Evolutionary conservation across 768 basidiomycete genomes (phyloP), one percentile per base, ranked within the genome.

Genomic region (Saitozyma podzolica): DNA sequence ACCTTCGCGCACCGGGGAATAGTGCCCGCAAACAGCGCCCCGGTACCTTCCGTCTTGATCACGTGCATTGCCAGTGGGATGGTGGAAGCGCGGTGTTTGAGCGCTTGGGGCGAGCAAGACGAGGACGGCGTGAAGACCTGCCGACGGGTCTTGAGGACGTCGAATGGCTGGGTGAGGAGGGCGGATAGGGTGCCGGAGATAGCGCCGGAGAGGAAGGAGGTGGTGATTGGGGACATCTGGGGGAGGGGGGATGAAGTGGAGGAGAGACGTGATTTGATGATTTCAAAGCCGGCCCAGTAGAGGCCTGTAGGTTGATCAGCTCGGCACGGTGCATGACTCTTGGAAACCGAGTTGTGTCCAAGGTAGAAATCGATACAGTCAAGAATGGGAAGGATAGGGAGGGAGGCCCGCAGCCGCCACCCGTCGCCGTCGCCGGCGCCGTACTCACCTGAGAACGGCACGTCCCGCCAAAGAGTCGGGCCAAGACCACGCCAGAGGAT

Each of bases 241-340:
- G 68, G 67, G 4, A 67, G 40, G 14, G 65, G 53, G 13, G 67
- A 83, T 77, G 65, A 83, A 70, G 29, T 86, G 86, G 56, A 80
- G 78, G 61, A 82, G 80, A 69, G 82, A 80, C 69, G 92, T 17
- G 82, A 81, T 81, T 96, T 97, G 80, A 86, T 85, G 0, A 85
- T 81, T 78, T 99, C 95, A 76, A 97, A 98, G 29, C 89, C 87
- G 5, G 91, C 91, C 96, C 96, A 99, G 73, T 99, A 99, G 40
- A 95, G 65, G 39, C 74, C 76, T 77, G 59, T 7, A 51, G n/a
- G 37, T 48, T 48, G 40, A 29, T 59, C 42, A 61, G 53, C 41
- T 11, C 39, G 43, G 20, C 41, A 5, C 50, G 13, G 47, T 2
- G 29, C 29, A 5, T 29, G 5, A 29, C 29, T 29, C 29, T 2